Evolutionary conservation across 2,329 filamentous ascomycete species (phyloP).

Genomic region (Fusarium sp.): DNA sequence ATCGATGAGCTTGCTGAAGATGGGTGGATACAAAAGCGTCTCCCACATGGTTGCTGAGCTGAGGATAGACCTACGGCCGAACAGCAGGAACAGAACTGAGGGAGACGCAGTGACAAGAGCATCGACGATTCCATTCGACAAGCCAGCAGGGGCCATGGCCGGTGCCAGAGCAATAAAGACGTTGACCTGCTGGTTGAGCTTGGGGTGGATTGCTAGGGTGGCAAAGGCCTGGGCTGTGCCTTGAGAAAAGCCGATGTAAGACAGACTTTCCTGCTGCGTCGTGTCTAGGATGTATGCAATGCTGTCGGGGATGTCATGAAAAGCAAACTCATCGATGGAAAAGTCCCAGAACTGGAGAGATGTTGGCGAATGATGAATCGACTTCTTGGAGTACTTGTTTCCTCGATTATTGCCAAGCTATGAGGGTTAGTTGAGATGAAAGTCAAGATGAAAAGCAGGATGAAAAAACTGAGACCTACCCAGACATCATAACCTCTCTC

Average conservation of each 20-base stretch:
- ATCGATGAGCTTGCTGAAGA: slow-evolving; percentile 91
- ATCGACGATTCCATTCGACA: slow-evolving; percentile 91
- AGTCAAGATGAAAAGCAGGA: neutral
- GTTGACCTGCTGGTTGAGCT: slow-evolving; percentile 91
- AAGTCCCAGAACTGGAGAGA: slow-evolving; percentile 93
- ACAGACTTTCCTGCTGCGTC: slow-evolving; percentile 84
- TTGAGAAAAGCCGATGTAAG: slow-evolving; percentile 97
- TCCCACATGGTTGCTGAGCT: slow-evolving; percentile 98
- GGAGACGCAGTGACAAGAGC: slow-evolving; percentile 94
- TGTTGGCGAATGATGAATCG: slow-evolving; percentile 77
- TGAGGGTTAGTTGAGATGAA: slow-evolving; percentile 38
- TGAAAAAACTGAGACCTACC: slow-evolving; percentile 60
- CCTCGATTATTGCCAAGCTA: slow-evolving; percentile 95
- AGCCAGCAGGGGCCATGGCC: slow-evolving; percentile 93
- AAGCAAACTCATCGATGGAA: slow-evolving; percentile 97
- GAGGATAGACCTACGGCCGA: slow-evolving; percentile 90
- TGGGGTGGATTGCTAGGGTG: slow-evolving; percentile 89
- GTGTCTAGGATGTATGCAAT: slow-evolving; percentile 91
- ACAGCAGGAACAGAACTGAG: slow-evolving; percentile 90
- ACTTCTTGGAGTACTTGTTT: slow-evolving; percentile 99
- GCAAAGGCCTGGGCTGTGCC: slow-evolving; percentile 98
- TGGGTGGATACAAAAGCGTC: slow-evolving; percentile 90
- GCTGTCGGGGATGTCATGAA: slow-evolving; percentile 95
- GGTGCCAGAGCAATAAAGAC: slow-evolving; percentile 96
- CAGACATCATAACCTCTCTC: slow-evolving; percentile 96